Conservation (phyloP, 2,329 filamentous ascomycete species). For the Paecilomyces variotii region DNA sequence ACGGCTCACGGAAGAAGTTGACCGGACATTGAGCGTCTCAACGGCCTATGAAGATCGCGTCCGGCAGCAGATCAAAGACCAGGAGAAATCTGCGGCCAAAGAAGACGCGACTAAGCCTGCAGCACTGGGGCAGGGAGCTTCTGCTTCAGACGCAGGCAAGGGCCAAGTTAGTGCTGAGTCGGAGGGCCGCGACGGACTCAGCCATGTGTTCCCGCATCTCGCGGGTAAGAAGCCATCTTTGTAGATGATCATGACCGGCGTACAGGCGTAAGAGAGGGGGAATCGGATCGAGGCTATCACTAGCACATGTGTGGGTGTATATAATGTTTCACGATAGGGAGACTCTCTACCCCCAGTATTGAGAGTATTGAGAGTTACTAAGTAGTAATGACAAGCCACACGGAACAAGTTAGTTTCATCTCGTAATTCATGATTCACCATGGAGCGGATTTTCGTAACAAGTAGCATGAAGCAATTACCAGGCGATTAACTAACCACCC, state of each 20-base stretch:
- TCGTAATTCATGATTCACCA: background rate
- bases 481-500: background rate
- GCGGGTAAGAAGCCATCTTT: slow-evolving; percentile 11
- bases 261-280: background rate
- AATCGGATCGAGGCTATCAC: background rate
- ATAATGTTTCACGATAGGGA: background rate
- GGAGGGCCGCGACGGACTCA: slow-evolving; percentile 13
- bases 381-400: background rate
- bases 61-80: slow-evolving; percentile 19
- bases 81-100: slow-evolving; percentile 1
- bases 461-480: background rate
- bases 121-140: no score
- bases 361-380: background rate
- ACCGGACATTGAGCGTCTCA: slow-evolving; percentile 45
- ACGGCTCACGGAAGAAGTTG: slow-evolving; percentile 51
- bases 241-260: background rate
- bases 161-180: background rate
- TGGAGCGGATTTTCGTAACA: background rate
- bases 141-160: background rate
- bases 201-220: slow-evolving; percentile 31
- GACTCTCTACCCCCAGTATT: no score
- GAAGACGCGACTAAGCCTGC: background rate
- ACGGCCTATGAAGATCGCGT: slow-evolving; percentile 38
- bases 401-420: background rate
- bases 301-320: background rate